These are phyloP conservation scores for Gossypium ekmanianum DNA, from an alignment of 345 rosid genomes.

Conservation along the genomic window DNA sequence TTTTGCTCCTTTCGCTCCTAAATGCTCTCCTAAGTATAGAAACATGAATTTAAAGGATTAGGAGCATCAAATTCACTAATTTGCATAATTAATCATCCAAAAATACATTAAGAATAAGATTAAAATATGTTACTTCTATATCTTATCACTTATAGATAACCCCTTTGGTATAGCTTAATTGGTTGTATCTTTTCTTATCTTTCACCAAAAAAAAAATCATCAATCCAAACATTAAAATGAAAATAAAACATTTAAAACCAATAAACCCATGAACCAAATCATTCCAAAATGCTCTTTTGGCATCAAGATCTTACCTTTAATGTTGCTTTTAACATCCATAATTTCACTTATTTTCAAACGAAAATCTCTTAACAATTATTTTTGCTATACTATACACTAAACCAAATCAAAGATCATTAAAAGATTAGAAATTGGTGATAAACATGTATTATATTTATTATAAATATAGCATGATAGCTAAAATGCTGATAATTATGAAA, in stretches of 20 bases:
- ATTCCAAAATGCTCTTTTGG: neutral
- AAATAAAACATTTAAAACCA: neutral
- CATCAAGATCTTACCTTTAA: neutral
- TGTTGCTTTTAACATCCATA: neutral
- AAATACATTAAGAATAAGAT: too few relatives aligned
- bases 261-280: neutral
- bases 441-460: neutral
- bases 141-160: neutral
- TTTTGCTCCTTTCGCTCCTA: too few relatives aligned
- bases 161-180: too few relatives aligned
- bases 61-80: too few relatives aligned
- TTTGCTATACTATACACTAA: too few relatives aligned
- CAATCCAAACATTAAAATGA: neutral
- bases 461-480: neutral
- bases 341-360: neutral
- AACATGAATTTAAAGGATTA: too few relatives aligned
- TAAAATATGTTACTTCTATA: too few relatives aligned
- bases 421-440: too few relatives aligned
- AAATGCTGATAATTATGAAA: neutral
- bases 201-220: neutral
- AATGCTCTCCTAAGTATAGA: too few relatives aligned
- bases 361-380: neutral
- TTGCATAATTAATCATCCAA: too few relatives aligned
- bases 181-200: too few relatives aligned
- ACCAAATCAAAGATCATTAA: too few relatives aligned